These are phyloP conservation scores for Tanacetum coccineum DNA, from an alignment of 129 eudicot species.

Conservation along the genomic window DNA sequence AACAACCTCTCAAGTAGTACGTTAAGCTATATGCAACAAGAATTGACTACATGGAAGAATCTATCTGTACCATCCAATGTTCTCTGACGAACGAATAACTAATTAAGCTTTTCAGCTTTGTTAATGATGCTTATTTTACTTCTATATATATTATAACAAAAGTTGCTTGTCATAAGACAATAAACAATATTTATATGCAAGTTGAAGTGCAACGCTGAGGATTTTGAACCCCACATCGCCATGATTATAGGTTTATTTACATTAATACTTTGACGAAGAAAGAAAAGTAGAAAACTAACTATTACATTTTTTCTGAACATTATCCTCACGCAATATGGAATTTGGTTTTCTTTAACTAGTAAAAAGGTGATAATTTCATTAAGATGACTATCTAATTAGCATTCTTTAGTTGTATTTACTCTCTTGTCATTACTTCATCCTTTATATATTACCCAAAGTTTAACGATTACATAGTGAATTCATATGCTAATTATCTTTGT, in stretches of 20 bases:
- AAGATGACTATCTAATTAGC: no score
- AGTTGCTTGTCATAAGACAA: neutral
- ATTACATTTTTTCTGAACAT: neutral
- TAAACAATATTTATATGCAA: neutral
- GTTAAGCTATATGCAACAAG: conserved; percentile 2
- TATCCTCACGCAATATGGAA: neutral
- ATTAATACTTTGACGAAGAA: neutral
- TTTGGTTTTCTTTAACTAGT: no score
- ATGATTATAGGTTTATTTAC: conserved; percentile 7
- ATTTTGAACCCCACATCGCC: conserved; percentile 14
- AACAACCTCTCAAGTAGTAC: neutral
- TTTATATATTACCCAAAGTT: no score
- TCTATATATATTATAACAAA: neutral
- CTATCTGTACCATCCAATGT: conserved; percentile 21
- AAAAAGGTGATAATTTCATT: no score
- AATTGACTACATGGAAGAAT: conserved; percentile 25
- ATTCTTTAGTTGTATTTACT: no score
- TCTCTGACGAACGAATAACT: conserved; percentile 14
- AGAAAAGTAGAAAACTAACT: neutral
- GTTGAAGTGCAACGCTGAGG: conserved; percentile 10
- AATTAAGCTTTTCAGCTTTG: conserved; percentile 15
- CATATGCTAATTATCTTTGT: no score
- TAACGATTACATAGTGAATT: no score
- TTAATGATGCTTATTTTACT: conserved; percentile 22
- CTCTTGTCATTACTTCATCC: no score